Evolutionary conservation across 2,329 filamentous ascomycete species (phyloP).

Genomic region (Diplodia corticola): DNA sequence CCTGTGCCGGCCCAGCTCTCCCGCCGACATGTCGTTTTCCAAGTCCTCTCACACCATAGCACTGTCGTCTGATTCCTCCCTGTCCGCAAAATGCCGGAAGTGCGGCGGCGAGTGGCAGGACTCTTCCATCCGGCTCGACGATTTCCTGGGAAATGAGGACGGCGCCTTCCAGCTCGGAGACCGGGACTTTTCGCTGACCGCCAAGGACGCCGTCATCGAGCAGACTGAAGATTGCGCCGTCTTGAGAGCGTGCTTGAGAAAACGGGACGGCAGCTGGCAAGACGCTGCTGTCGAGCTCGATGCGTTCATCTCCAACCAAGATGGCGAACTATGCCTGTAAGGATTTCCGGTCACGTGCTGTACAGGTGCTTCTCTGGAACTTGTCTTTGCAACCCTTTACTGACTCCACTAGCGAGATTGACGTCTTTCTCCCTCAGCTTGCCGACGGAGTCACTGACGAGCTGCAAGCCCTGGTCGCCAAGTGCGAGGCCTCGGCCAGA

Average conservation of each 20-base stretch:
- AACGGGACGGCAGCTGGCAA: constrained; percentile 1
- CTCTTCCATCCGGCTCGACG: not conserved
- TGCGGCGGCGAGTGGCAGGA: constrained; percentile 8
- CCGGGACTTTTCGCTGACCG: constrained; percentile 16
- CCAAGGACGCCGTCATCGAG: not conserved
- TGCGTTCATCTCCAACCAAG: constrained; percentile 6
- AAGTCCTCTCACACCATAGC: constrained; percentile 1
- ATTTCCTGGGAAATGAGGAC: not conserved
- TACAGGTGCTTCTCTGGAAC: not conserved
- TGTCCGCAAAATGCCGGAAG: not conserved
- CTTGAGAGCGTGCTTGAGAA: not conserved
- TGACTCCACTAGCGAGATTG: not conserved
- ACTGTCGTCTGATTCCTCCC: not conserved
- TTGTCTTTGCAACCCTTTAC: not conserved
- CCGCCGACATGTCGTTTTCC: constrained; percentile 1
- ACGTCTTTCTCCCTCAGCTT: not conserved
- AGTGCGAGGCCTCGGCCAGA: not conserved
- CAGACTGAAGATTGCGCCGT: not conserved
- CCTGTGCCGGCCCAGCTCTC: not conserved
- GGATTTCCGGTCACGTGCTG: not conserved
- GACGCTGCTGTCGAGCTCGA: not conserved
- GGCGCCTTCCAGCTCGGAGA: constrained; percentile 3
- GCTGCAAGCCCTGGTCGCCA: not conserved
- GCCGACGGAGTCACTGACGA: not conserved
- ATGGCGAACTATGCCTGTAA: constrained; percentile 8